Conservation (phyloP, 225 moss, liverwort and hornwort species). For the Takakia lepidozioides region DNA sequence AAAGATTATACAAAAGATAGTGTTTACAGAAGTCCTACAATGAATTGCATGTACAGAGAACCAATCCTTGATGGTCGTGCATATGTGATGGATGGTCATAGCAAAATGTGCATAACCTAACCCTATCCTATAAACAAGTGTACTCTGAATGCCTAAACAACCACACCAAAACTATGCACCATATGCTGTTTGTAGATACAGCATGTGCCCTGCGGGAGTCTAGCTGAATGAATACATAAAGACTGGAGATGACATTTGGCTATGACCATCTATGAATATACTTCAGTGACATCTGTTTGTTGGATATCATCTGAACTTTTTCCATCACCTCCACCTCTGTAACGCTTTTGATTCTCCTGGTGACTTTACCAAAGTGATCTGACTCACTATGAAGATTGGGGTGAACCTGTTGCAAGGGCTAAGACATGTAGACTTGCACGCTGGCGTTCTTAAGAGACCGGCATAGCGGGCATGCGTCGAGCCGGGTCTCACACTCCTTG, state of each 20-base stretch:
- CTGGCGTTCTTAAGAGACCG: constrained; percentile 73
- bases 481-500: constrained; percentile 78
- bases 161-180: constrained; percentile 12
- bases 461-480: constrained; percentile 76
- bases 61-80: not conserved
- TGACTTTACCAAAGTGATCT: constrained; percentile 7
- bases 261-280: constrained; percentile 14
- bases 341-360: constrained; percentile 14
- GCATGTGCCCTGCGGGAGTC: constrained; percentile 14
- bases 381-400: too few relatives aligned
- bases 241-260: constrained; percentile 14
- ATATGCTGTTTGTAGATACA: not conserved
- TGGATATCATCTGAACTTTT: constrained; percentile 6
- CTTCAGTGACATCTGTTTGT: not conserved
- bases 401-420: constrained; percentile 7
- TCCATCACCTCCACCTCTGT: constrained; percentile 5
- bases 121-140: constrained; percentile 18
- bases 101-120: constrained; percentile 23
- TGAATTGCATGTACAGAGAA: constrained; percentile 30
- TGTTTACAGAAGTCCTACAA: too few relatives aligned
- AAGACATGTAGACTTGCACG: constrained; percentile 85
- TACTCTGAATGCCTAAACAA: constrained; percentile 17
- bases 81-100: constrained; percentile 13
- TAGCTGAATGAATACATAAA: not conserved
- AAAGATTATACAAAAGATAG: too few relatives aligned